Percentiles rank a stretch among this genome's conserved stretches.
Evolutionary conservation across 306 rosid species (phyloP).

Genomic region (Quercus ilex): DNA sequence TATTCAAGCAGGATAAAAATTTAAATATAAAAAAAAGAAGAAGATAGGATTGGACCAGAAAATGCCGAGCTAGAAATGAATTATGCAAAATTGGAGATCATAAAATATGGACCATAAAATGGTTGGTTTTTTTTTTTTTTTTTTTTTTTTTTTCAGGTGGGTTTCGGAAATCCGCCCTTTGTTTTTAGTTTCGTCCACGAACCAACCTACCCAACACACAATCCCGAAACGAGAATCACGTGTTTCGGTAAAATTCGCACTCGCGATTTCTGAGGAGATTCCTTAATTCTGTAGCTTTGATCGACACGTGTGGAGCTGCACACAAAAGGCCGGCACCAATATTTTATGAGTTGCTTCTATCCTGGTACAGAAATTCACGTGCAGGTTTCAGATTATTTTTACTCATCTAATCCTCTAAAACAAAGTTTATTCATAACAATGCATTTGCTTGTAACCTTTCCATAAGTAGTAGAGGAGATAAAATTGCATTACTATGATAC

Average conservation of each 20-base stretch:
- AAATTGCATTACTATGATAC: no score
- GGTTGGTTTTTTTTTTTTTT: not conserved
- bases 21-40: no score
- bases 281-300: not conserved
- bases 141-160: not conserved
- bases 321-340: not conserved
- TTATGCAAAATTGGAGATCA: not conserved
- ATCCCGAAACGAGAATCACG: constrained; percentile 2
- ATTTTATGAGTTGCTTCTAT: not conserved
- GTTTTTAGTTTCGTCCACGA: not conserved
- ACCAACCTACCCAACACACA: not conserved
- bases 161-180: not conserved
- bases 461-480: no score
- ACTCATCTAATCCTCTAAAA: no score
- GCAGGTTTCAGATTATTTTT: not conserved
- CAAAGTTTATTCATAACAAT: no score
- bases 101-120: not conserved
- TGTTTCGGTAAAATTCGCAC: not conserved
- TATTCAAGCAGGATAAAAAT: no score
- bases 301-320: not conserved
- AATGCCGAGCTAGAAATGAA: not conserved
- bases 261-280: not conserved
- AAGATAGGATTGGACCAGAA: not conserved
- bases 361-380: not conserved
- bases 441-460: no score